Evolutionary conservation across 139 green algal genomes (phyloP), one percentile per base, ranked within the genome.

Genomic region (Coccomyxa sp.): DNA sequence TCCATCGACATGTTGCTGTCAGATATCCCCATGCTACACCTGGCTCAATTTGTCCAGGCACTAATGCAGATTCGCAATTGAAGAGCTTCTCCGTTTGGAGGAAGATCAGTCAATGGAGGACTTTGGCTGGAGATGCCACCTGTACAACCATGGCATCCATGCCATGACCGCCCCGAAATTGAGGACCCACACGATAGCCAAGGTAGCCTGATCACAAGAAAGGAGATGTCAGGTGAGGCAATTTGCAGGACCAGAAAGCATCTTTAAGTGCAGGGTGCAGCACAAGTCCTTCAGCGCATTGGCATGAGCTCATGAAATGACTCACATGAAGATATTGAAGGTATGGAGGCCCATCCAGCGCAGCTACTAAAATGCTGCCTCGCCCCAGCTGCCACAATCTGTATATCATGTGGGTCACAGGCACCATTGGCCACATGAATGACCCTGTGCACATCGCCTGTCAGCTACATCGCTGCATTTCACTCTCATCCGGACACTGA

Each of bases 121-220:
- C n/a, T n/a, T n/a, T n/a, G 81, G 68, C 51, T 84, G 81, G 27
- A 84, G 57, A 1, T 84, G 81, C 81, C 81, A 84, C 51, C 81
- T 45, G 27, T 84, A 81, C 14, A 84, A 16, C 68, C 81, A 84
- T 3, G 68, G 81, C 10, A 45, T 84, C 81, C 81, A 84, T 23
- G 67, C 76, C 81, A 84, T 84, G 10, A 84, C 81, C 10, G 45
- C 81, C 12, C 81, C 81, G 76, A 79, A 84, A 38, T 84, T 84
- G 81, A 84, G 79, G 11, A 79, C 67, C 81, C 81, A 84, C 17
- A 84, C 25, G 13, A 79, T 11, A 0, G 76, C 59, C 1, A 84
- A 67, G 9, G 31, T 28, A 17, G 25, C 74, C 74, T 79, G 74
- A 17, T 45, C 30, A 13, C 25, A 30, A 79, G n/a, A n/a, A n/a